Conservation (phyloP, 1,284 basidiomycete species). For the Sporisorium sorghi region DNA sequence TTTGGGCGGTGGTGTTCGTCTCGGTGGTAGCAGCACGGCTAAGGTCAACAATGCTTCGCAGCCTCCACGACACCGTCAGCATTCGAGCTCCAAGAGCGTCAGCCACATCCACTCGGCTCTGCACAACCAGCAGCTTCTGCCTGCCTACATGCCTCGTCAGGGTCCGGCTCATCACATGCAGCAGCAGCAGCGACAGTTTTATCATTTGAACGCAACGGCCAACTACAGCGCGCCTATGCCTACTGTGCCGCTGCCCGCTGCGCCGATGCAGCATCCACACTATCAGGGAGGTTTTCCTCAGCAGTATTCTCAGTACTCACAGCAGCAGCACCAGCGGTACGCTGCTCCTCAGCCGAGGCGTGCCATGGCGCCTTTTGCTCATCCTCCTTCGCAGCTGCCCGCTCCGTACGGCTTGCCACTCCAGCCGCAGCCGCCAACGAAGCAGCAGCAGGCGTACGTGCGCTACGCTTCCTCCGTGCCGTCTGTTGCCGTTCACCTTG, state of each 20-base stretch:
- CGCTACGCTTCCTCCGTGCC: background rate
- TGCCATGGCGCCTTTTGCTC: background rate
- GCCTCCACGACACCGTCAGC: constrained; percentile 32
- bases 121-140: constrained; percentile 23
- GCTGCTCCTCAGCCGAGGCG: background rate
- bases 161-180: too few relatives aligned
- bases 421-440: constrained; percentile 13
- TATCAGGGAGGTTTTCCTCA: background rate
- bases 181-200: constrained; percentile 8
- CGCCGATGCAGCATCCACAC: constrained; percentile 6
- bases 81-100: constrained; percentile 40
- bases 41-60: constrained; percentile 6
- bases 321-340: background rate
- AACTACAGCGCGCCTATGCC: constrained; percentile 47
- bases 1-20: constrained; percentile 57
- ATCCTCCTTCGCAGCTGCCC: constrained; percentile 17
- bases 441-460: background rate
- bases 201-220: constrained; percentile 13
- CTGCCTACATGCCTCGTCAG: constrained; percentile 18
- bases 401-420: constrained; percentile 18
- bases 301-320: constrained; percentile 11
- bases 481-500: background rate
- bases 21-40: constrained; percentile 29
- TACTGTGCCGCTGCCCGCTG: constrained; percentile 23
- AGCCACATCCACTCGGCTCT: constrained; percentile 32